phyloP scores from a whole-genome alignment of 1,139 yeast species.

The Blastobotrys raffinosifermentans region DNA sequence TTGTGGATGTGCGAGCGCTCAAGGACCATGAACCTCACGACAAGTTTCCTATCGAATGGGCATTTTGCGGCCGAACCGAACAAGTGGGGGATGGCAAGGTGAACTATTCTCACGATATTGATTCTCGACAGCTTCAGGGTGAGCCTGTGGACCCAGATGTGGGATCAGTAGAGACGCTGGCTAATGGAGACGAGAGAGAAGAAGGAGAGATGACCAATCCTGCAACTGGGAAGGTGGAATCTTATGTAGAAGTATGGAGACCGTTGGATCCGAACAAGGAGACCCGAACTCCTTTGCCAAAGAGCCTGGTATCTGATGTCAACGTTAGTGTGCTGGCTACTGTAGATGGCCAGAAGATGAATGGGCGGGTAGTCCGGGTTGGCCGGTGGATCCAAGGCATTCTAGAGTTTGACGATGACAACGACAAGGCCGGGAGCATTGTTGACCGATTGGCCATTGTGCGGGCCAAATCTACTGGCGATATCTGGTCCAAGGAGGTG shows the following conservation, averaged over 20 bases:
- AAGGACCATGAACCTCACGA: constrained; percentile 15
- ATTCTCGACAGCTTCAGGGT: constrained; percentile 31
- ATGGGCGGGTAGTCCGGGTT: constrained; percentile 21
- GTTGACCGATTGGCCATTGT: constrained; percentile 11
- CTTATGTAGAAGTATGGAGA: constrained; percentile 55
- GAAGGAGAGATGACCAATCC: constrained; percentile 50
- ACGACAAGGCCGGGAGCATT: constrained; percentile 6
- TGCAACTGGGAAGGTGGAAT: constrained; percentile 39
- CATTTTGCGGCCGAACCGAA: constrained; percentile 35
- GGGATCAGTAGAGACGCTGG: constrained; percentile 22
- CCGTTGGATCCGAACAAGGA: constrained; percentile 41
- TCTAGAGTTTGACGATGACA: constrained; percentile 7
- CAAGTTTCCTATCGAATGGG: constrained; percentile 38
- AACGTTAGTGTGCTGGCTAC: constrained; percentile 16
- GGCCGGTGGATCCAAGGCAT: constrained; percentile 23
- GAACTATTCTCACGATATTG: constrained; percentile 41
- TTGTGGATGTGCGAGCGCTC: constrained; percentile 40
- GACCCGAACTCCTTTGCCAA: constrained; percentile 19
- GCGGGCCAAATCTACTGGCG: constrained; percentile 10
- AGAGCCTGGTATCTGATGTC: constrained; percentile 3
- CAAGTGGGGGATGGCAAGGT: constrained; percentile 24
- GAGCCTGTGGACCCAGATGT: constrained; percentile 6
- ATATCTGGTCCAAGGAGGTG: constrained; percentile 10
- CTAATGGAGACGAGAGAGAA: constrained; percentile 44
- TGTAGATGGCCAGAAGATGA: constrained; percentile 10